Evolutionary conservation across 306 rosid species (phyloP).

Genomic region (Gastrolobium villosum): DNA sequence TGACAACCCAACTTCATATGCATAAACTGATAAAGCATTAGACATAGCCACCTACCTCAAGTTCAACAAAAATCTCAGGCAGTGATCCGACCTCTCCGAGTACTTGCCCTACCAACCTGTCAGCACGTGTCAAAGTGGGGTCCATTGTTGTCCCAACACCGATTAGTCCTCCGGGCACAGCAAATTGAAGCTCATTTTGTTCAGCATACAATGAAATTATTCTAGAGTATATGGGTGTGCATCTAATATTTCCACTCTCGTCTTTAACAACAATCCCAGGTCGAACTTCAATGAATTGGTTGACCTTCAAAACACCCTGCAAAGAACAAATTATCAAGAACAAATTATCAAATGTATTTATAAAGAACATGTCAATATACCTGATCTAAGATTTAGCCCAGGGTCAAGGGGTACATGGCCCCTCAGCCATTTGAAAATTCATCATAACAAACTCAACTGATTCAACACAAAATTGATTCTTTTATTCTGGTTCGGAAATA

Average conservation of each 20-base stretch:
- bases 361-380: not conserved
- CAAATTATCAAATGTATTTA: conserved; percentile 20
- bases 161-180: conserved; percentile 96
- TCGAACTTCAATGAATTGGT: conserved; percentile 96
- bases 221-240: conserved; percentile 97
- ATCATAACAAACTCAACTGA: not conserved
- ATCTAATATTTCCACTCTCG: conserved; percentile 84
- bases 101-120: conserved; percentile 96
- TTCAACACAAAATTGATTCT: not conserved
- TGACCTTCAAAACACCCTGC: conserved; percentile 94
- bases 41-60: conserved; percentile 69
- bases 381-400: not conserved
- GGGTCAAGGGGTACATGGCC: not conserved
- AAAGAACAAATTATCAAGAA: too few species aligned
- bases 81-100: conserved; percentile 98
- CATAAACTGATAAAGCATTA: conserved; percentile 11
- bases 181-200: conserved; percentile 94
- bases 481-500: conserved; percentile 13
- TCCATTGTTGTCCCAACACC: conserved; percentile 99
- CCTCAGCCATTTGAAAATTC: not conserved
- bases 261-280: conserved; percentile 98
- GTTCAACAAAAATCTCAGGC: conserved; percentile 88
- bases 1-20: not conserved
- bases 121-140: conserved; percentile 97
- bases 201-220: conserved; percentile 91